Evolutionary conservation across 129 eudicot genomes (phyloP), one percentile per base, ranked within the genome.

Genomic region (Apium graveolens): DNA sequence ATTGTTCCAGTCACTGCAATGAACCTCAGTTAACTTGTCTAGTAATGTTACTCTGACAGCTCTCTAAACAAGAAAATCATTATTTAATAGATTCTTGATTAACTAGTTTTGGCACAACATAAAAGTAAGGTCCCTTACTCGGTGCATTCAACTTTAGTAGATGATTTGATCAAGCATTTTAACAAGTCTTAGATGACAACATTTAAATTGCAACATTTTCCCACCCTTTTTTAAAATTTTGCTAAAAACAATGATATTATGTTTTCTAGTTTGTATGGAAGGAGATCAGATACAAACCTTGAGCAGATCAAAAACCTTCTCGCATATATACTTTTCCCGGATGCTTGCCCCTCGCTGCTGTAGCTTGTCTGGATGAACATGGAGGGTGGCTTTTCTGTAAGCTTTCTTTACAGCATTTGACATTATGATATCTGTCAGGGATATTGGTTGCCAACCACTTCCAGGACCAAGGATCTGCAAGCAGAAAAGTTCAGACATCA

Each of bases 231-330:
- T 42, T 42, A 3, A 42, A 9, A 42, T 9, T 10, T 42, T 42
- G 13, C 45, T 42, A 42, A 42, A 11, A 42, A 42, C 48, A 13
- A 5, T 41, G 34, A 42, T 41, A 14, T 8, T 73, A 42, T 73
- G 24, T 71, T 12, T 21, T 9, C 17, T n/a, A 29, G 11, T 43
- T 66, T 9, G 21, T 34, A 69, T 14, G 5, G 66, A 66, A 49
- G 41, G 77, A 41, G 60, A 70, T 55, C 5, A 35, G 4, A 51
- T 31, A 78, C 81, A 53, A 57, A 93, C 98, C 98, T 95, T 95
- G 62, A 95, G 89, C 81, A 95, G 97, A 85, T 95, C 99, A 78
- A 95, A 95, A 78, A 95, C 99, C 87, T 95, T 95, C 84, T 92
- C 99, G 82, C 99, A 95, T 62, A 90, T 86, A 79, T 92, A 92